Percentiles rank a stretch among this genome's conserved stretches.
These are phyloP conservation scores for Takashimella koratensis DNA, from an alignment of 1,284 basidiomycete species.

Conservation along the genomic window DNA sequence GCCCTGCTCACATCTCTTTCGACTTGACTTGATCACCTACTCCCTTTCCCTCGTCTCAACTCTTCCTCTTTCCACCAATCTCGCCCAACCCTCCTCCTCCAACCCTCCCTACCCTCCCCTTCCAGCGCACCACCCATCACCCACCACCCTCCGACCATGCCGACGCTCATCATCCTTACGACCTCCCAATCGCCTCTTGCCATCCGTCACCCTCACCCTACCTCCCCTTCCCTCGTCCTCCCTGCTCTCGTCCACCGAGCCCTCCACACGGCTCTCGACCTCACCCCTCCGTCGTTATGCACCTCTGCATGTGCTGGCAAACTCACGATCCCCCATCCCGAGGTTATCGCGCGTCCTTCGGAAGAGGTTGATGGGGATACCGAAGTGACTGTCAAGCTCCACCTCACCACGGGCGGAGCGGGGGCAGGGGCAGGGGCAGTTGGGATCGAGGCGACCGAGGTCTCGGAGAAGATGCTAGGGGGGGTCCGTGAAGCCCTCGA, in stretches of 20 bases:
- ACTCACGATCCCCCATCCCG: slow-evolving; percentile 34
- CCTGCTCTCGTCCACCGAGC: slow-evolving; percentile 45
- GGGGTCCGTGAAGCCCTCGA: slow-evolving; percentile 27
- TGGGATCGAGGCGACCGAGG: not conserved
- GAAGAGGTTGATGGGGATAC: slow-evolving; percentile 13
- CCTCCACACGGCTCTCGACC: slow-evolving; percentile 44
- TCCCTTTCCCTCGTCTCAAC: not conserved
- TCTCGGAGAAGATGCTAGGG: not conserved
- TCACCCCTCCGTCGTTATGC: slow-evolving; percentile 16
- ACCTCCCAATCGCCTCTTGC: slow-evolving; percentile 42
- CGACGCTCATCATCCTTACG: slow-evolving; percentile 38
- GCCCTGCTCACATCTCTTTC: too few relatives aligned
- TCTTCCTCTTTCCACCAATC: not conserved
- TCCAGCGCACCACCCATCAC: not conserved
- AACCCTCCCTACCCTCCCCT: not conserved
- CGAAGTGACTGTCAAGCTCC: slow-evolving; percentile 47
- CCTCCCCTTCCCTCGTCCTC: slow-evolving; percentile 31
- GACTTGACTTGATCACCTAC: too few relatives aligned
- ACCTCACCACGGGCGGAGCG: slow-evolving; percentile 15
- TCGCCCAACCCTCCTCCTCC: not conserved
- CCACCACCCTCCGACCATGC: slow-evolving; percentile 10
- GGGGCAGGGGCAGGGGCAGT: slow-evolving; percentile 1
- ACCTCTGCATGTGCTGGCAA: slow-evolving; percentile 6
- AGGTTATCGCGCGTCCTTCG: slow-evolving; percentile 9
- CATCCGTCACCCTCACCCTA: slow-evolving; percentile 37